Evolutionary conservation across 2,329 filamentous ascomycete species (phyloP), one percentile per base, ranked within the genome.

Genomic region (Myriosclerotinia duriaeana): DNA sequence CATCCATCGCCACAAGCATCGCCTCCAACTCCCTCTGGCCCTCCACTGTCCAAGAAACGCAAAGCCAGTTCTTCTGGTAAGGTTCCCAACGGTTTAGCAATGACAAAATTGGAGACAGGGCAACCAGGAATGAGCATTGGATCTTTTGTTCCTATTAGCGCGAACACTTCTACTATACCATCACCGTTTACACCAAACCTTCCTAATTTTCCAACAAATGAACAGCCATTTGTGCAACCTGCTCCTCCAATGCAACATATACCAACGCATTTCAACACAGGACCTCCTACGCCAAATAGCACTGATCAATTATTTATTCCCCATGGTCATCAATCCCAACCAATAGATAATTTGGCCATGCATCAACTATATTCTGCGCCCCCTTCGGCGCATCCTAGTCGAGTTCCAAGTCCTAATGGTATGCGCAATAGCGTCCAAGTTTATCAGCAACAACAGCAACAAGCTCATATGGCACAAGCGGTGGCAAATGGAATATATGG

Each of bases 81-180:
- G 76, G 80, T 96, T 17, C 90, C 92, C 0, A 87, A 85, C 22
- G 88, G 86, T 20, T 78, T 96, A 72, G 85, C 89, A 9, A 96
- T 97, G 93, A 96, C 93, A 2, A 87, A 87, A 65, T 81, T 95
- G 46, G 90, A 95, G 71, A 88, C 86, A 2, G 80, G 77, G 65
- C 79, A 79, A 50, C 8, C 65, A 64, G 73, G 30, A 71, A 70
- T 38, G 70, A 71, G 75, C 65, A 73, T 76, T 74, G 69, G 80
- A 77, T 69, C 78, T 70, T 75, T 46, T 34, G 36, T 77, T 73
- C 48, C 74, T 63, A 59, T 77, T 68, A 70, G 71, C 60, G 69
- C 73, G 20, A 68, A 75, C 7, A 70, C 76, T 12, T 78, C 82
- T 17, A 72, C 78, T 12, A 77, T 81, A 2, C 79, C 81, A 1